Evolutionary conservation across 495 filamentous ascomycete species (phyloP), one percentile per base, ranked within the genome.

Genomic region (Tricharina praecox): DNA sequence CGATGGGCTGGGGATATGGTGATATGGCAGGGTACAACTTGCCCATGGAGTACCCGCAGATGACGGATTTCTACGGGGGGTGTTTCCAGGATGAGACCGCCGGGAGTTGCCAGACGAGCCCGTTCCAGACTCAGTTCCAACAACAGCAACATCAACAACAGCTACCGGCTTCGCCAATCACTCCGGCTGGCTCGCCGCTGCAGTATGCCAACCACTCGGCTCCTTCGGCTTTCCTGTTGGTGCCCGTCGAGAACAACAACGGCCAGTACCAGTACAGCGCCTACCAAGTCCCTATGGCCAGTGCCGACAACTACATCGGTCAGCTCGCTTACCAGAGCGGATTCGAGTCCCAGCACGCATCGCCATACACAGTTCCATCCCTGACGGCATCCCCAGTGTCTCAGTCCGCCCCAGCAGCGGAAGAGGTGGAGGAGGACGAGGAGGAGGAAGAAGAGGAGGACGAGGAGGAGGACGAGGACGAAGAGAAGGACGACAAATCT

Each of bases 131-230:
- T 8, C n/a, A 49, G 39, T 43, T 48, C 13, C 21, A 34, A 19
- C 45, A 49, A 26, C n/a, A n/a, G n/a, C n/a, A n/a, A n/a, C n/a
- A n/a, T n/a, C n/a, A n/a, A n/a, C n/a, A n/a, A n/a, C n/a, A n/a
- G n/a, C n/a, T n/a, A n/a, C 45, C 49, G 20, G 30, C 45, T 23
- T 56, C 55, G 24, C 55, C 55, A 23, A 25, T 58, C 37, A 58
- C 55, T 24, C 55, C 55, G 15, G 51, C 53, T 34, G 53, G 53
- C 5, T 58, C 55, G 8, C 55, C 55, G 15, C 33, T 52, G 34
- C 33, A 39, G 19, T 41, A 33, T 26, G 30, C 11, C 19, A 9
- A 19, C 38, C 20, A 50, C 24, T 48, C 36, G 38, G 43, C 52
- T 16, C 47, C 48, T 45, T 45, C 54, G 19, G 32, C 54, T 20